Base-by-base conservation (phyloP, 2,329 filamentous ascomycete species). In the Penicillium occitanis region DNA sequence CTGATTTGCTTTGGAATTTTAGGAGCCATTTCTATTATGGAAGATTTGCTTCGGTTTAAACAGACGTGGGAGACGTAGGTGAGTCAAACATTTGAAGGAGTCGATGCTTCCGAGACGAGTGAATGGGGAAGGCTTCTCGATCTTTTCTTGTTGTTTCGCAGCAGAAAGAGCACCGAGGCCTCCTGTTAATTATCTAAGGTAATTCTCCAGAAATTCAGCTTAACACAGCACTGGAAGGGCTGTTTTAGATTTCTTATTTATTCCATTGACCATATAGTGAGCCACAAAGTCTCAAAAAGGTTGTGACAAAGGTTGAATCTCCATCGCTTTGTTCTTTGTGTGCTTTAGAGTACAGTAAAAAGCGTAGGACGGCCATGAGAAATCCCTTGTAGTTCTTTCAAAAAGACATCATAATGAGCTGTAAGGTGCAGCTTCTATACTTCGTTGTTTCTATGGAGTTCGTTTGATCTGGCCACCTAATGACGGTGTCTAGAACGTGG, bases 191-290 rank as follows among this genome's bases (percentile, higher is more conserved):
- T 22, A 50, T 50, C 19, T 28, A 25, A 57, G 53, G 53, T 33
- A 57, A 17, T 42, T 17, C 17, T 42, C 40, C 25, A 25, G 25
- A 25, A 42, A 42, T 2, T 17, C n/a, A 42, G 17, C 40, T 42
- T 42, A n/a, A 42, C 14, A 42, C 6, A 42, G 40, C 17, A 57
- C 30, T n/a, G 30, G 53, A 7, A 10, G 17, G 53, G 8, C 30
- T 17, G 30, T 57, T 57, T 57, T n/a, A 57, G 5, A 3, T 37
- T 37, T 37, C 53, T 8, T 8, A 57, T 37, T 57, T 57, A 37
- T 37, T 57, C 25, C 53, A 57, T 57, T 57, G 53, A 37, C 53
- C 53, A 22, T 17, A 57, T 35, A 22, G 8, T 57, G 53, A 57
- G 22, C 53, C 53, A 57, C 17, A 22, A 37, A 37, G 53, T 2